Percentiles rank a stretch among this genome's conserved stretches.
These are phyloP conservation scores for Aspergillus oerlinghausenensis DNA, from an alignment of 2,329 filamentous ascomycete genomes.

Conservation along the genomic window DNA sequence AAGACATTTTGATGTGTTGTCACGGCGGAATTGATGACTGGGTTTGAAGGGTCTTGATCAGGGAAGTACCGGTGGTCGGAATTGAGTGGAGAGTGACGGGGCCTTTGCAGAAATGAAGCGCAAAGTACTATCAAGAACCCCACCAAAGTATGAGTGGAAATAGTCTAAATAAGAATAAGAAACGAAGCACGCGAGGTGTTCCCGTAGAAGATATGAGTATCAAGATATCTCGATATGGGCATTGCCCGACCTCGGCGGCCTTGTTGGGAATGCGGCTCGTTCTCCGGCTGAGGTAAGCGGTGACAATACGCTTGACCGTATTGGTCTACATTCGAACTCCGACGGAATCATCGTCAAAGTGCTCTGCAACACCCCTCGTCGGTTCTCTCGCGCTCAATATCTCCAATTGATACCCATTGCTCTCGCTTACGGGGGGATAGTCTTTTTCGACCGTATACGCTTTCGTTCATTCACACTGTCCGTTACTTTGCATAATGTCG, in stretches of 20 bases:
- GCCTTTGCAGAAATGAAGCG: background rate
- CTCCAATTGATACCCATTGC: constrained; percentile 11
- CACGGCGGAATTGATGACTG: constrained; percentile 5
- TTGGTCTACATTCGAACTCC: constrained; percentile 14
- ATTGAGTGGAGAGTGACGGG: background rate
- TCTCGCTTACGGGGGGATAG: constrained; percentile 13
- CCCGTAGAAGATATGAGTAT: background rate
- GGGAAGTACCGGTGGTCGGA: background rate
- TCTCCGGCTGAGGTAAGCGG: constrained; percentile 28
- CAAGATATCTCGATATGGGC: constrained; percentile 1
- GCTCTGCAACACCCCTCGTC: constrained; percentile 1
- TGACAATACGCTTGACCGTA: constrained; percentile 21
- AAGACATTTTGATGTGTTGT: constrained; percentile 39
- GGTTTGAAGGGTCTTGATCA: constrained; percentile 10
- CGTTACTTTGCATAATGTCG: constrained; percentile 60
- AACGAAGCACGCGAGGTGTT: constrained; percentile 4
- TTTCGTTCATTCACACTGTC: constrained; percentile 1
- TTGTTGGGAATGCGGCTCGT: constrained; percentile 14
- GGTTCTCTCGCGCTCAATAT: constrained; percentile 1
- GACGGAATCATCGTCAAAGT: constrained; percentile 3
- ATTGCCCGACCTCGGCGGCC: constrained; percentile 16
- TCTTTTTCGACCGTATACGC: constrained; percentile 6
- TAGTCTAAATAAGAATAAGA: constrained; percentile 11
- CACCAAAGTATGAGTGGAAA: background rate
- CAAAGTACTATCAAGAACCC: background rate